Percentiles rank a stretch among this genome's conserved stretches.
Conservation (phyloP, 768 basidiomycete genomes). For the Coprinellus micaceus region DNA sequence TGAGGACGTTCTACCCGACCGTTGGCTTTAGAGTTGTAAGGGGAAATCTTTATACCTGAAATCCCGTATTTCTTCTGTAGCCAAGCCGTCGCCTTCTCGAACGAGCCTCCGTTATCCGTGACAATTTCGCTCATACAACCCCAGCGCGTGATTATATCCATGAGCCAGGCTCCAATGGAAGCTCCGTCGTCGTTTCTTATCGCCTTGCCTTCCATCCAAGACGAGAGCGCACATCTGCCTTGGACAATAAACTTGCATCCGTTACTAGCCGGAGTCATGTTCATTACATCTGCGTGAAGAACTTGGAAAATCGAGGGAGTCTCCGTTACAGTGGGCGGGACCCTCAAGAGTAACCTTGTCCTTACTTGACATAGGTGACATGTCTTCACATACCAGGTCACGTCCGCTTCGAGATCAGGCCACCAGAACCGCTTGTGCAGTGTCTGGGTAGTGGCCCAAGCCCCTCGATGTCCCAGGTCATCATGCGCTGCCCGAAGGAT, state of each 20-base stretch:
- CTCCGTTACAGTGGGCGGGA: slow-evolving; percentile 16
- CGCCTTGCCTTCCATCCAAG: slow-evolving; percentile 20
- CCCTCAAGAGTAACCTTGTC: slow-evolving; percentile 14
- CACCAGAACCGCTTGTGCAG: slow-evolving; percentile 25
- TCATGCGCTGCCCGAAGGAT: slow-evolving; percentile 22
- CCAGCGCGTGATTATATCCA: slow-evolving; percentile 35
- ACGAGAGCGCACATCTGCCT: slow-evolving; percentile 14
- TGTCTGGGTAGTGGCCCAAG: slow-evolving; percentile 15
- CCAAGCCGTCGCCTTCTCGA: too few relatives aligned
- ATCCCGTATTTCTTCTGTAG: slow-evolving; percentile 17
- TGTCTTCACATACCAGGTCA: slow-evolving; percentile 22
- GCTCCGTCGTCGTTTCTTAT: slow-evolving; percentile 17
- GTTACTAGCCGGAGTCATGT: slow-evolving; percentile 18
- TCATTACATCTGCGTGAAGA: slow-evolving; percentile 22
- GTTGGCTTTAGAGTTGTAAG: slow-evolving; percentile 22
- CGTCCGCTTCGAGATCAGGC: slow-evolving; percentile 23
- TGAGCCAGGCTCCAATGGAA: slow-evolving; percentile 20
- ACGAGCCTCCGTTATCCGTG: too few relatives aligned
- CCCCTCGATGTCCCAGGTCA: slow-evolving; percentile 22
- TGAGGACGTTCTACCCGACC: slow-evolving; percentile 20
- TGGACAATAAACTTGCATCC: slow-evolving; percentile 23
- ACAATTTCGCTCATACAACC: slow-evolving; percentile 35
- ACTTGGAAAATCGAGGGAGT: slow-evolving; percentile 22
- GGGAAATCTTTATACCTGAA: slow-evolving; percentile 14
- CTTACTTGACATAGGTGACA: slow-evolving; percentile 23